Evolutionary conservation across 257 asterid species (phyloP).

Genomic region (Cordia subcordata): DNA sequence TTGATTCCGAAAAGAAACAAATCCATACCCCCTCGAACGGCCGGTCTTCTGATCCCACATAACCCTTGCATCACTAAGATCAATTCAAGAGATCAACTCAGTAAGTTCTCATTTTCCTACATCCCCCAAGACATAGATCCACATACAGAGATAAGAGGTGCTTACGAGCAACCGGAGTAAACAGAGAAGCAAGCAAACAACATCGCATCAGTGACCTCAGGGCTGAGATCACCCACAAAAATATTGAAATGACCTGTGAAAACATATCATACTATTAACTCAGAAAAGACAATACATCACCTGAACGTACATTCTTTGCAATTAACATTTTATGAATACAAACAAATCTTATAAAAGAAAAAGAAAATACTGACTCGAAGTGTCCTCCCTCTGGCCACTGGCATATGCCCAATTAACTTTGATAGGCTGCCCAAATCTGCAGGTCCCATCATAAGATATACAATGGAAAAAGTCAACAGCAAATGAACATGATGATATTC

Average conservation of each 20-base stretch:
- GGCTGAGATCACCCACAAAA: conserved; percentile 95
- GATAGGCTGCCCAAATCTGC: conserved; percentile 96
- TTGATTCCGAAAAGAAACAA: conserved; percentile 87
- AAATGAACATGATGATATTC: background rate
- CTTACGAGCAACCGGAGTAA: conserved; percentile 83
- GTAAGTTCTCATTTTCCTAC: background rate
- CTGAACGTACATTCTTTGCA: no score
- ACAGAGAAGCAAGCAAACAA: conserved; percentile 75
- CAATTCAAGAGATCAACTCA: conserved; percentile 6
- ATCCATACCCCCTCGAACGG: conserved; percentile 93
- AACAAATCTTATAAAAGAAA: conserved; percentile 2
- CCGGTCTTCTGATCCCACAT: conserved; percentile 99
- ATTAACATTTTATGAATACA: background rate
- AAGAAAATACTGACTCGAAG: conserved; percentile 49
- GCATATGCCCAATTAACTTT: conserved; percentile 96
- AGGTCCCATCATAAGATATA: conserved; percentile 16
- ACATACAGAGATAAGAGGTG: conserved; percentile 14
- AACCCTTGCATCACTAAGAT: conserved; percentile 80
- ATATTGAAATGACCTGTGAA: conserved; percentile 69
- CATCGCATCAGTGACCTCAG: conserved; percentile 94
- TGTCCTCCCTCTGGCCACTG: conserved; percentile 92
- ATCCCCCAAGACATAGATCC: background rate
- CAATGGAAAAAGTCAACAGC: conserved; percentile 2
- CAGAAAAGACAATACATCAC: no score
- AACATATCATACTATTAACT: conserved; percentile 6